Percentiles rank a stretch among this genome's conserved stretches.
Evolutionary conservation across 768 basidiomycete genomes (phyloP).

Genomic region (Rhodotorula kratochvilovae): DNA sequence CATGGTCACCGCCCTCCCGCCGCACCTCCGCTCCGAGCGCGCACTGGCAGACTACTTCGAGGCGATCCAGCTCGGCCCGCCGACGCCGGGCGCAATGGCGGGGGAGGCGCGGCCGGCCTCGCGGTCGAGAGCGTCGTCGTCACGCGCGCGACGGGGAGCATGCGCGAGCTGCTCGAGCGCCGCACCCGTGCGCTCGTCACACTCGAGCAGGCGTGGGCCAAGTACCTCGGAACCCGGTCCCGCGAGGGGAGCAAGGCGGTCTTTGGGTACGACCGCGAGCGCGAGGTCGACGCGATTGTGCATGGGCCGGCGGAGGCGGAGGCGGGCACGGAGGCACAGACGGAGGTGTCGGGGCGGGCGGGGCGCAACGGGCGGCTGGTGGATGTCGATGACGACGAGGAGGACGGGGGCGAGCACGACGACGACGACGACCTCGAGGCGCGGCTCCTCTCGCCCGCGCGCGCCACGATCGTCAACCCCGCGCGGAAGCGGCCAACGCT

Average conservation of each 20-base stretch:
- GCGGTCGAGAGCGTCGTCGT: constrained; percentile 88
- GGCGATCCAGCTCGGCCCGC: constrained; percentile 60
- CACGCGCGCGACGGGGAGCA: constrained; percentile 70
- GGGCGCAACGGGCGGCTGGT: constrained; percentile 52
- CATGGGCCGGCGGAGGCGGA: constrained; percentile 43
- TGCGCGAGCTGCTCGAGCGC: constrained; percentile 68
- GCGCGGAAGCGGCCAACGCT: constrained; percentile 65
- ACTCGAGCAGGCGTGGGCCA: constrained; percentile 79
- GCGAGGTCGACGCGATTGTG: constrained; percentile 49
- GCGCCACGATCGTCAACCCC: constrained; percentile 51
- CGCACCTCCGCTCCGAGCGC: constrained; percentile 77
- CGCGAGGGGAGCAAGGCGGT: constrained; percentile 51
- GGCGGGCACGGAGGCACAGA: constrained; percentile 47
- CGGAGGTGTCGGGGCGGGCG: neutral
- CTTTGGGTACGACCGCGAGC: constrained; percentile 66
- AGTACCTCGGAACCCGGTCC: constrained; percentile 91
- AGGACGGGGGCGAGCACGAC: constrained; percentile 8
- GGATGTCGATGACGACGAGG: constrained; percentile 27
- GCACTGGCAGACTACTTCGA: constrained; percentile 91
- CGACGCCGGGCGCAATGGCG: no score
- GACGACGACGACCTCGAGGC: constrained; percentile 59
- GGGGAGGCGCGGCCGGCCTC: constrained; percentile 3
- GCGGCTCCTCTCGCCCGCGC: constrained; percentile 30
- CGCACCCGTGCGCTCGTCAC: constrained; percentile 73
- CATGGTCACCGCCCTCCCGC: constrained; percentile 75